These are phyloP conservation scores for Leccinum subtestaceum DNA, from an alignment of 768 basidiomycete species.

Conservation along the genomic window DNA sequence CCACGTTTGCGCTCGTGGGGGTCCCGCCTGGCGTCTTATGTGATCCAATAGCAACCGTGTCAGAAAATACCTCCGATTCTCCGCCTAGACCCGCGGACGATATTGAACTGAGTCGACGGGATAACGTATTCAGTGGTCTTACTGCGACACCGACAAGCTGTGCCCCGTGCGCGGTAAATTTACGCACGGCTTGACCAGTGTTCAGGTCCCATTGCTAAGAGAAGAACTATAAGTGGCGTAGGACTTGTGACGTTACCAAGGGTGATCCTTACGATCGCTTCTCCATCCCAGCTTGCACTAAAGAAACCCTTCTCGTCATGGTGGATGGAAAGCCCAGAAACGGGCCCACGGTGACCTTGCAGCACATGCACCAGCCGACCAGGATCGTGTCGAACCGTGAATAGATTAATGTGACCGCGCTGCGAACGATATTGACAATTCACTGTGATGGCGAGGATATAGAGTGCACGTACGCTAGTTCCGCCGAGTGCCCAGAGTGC, in stretches of 20 bases:
- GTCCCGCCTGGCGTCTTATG: slow-evolving; percentile 13
- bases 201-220: slow-evolving; percentile 97
- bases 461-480: slow-evolving; percentile 59
- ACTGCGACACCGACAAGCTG: slow-evolving; percentile 82
- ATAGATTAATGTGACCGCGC: slow-evolving; percentile 91
- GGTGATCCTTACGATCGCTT: slow-evolving; percentile 63
- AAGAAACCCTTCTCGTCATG: slow-evolving; percentile 83
- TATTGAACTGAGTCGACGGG: slow-evolving; percentile 28
- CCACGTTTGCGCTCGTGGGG: slow-evolving; percentile 22
- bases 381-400: slow-evolving; percentile 89
- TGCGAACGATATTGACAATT: slow-evolving; percentile 33
- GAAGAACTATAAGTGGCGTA: slow-evolving; percentile 6
- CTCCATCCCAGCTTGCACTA: slow-evolving; percentile 94
- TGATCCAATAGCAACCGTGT: slow-evolving; percentile 5
- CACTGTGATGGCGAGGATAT: slow-evolving; percentile 16
- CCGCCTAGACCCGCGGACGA: slow-evolving; percentile 26
- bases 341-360: slow-evolving; percentile 71
- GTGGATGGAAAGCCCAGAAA: slow-evolving; percentile 81
- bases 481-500: slow-evolving; percentile 92
- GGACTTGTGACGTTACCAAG: background rate
- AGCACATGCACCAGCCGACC: slow-evolving; percentile 67
- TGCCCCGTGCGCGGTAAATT: slow-evolving; percentile 77
- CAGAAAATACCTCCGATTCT: slow-evolving; percentile 20
- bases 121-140: slow-evolving; percentile 53
- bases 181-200: slow-evolving; percentile 74